Evolutionary conservation across 371 early-diverging fungal genomes (phyloP).

Genomic region (Dichotomocladium elegans): DNA sequence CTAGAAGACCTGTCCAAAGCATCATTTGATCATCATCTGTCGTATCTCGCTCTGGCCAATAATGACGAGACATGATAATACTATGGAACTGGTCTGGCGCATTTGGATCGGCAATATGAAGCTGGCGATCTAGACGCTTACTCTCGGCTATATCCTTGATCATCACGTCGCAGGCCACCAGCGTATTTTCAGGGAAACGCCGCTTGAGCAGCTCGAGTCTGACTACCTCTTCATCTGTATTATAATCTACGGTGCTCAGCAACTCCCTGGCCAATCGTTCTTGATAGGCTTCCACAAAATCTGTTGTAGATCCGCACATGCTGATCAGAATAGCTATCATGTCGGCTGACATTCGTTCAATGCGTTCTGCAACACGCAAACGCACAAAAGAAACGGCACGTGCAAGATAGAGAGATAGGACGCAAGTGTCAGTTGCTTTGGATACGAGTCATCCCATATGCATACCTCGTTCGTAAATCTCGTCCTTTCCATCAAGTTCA

Average conservation of each 20-base stretch:
- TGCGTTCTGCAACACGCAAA: background rate
- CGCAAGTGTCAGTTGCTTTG: too few species aligned
- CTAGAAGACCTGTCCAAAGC: too few species aligned
- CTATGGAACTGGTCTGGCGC: constrained; percentile 16
- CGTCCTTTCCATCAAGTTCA: constrained; percentile 15
- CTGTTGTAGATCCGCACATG: constrained; percentile 19
- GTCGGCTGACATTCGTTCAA: constrained; percentile 16
- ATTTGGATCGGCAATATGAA: constrained; percentile 15
- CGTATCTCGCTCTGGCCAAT: constrained; percentile 24
- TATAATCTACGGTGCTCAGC: constrained; percentile 16
- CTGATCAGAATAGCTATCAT: constrained; percentile 32
- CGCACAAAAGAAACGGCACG: too few species aligned
- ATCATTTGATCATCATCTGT: constrained; percentile 8
- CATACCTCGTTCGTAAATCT: constrained; percentile 22
- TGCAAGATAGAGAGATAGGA: too few species aligned
- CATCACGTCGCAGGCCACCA: constrained; percentile 39
- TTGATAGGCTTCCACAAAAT: constrained; percentile 26
- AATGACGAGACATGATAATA: constrained; percentile 23
- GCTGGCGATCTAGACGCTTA: constrained; percentile 23
- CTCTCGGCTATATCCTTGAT: constrained; percentile 30
- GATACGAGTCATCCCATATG: too few species aligned
- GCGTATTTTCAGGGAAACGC: constrained; percentile 26
- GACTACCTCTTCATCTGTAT: constrained; percentile 22
- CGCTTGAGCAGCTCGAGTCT: constrained; percentile 29
- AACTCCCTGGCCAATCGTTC: constrained; percentile 19